Conservation (phyloP, 805 yeast species). For the Trichomonascus vanleenenianus region DNA sequence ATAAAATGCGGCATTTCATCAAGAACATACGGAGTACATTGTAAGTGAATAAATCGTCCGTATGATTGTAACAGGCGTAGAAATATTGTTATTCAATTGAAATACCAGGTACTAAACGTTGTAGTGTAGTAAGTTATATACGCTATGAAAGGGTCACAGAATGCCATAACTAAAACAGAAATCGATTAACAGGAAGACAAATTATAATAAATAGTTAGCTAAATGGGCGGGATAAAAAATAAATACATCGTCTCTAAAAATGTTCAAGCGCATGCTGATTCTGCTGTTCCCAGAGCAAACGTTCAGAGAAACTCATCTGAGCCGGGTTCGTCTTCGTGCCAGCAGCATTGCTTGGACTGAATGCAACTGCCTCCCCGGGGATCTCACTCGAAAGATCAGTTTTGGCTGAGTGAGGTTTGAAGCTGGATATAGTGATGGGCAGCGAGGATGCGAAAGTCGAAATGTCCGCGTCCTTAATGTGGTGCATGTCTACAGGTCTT, state of each 20-base stretch:
- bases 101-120: too few relatives aligned
- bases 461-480: neutral
- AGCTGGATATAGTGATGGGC: neutral
- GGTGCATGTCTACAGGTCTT: neutral
- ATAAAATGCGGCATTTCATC: slow-evolving; percentile 6
- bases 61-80: too few relatives aligned
- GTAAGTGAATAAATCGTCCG: too few relatives aligned
- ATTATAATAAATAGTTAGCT: slow-evolving; percentile 7
- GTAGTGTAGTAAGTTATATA: too few relatives aligned
- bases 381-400: neutral
- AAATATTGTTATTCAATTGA: too few relatives aligned
- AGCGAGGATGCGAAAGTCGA: neutral
- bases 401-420: neutral
- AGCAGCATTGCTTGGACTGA: too few relatives aligned
- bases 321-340: neutral
- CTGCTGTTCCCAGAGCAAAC: neutral
- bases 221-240: slow-evolving; percentile 8
- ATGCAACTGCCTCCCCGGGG: too few relatives aligned
- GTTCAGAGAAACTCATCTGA: slow-evolving; percentile 1
- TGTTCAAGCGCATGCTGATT: neutral
- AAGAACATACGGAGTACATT: too few relatives aligned
- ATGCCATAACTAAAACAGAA: too few relatives aligned
- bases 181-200: slow-evolving; percentile 8
- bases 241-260: neutral
- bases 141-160: too few relatives aligned